Evolutionary conservation across 805 yeast genomes (phyloP), one percentile per base, ranked within the genome.

Genomic region (Wickerhamomyces mucosus): DNA sequence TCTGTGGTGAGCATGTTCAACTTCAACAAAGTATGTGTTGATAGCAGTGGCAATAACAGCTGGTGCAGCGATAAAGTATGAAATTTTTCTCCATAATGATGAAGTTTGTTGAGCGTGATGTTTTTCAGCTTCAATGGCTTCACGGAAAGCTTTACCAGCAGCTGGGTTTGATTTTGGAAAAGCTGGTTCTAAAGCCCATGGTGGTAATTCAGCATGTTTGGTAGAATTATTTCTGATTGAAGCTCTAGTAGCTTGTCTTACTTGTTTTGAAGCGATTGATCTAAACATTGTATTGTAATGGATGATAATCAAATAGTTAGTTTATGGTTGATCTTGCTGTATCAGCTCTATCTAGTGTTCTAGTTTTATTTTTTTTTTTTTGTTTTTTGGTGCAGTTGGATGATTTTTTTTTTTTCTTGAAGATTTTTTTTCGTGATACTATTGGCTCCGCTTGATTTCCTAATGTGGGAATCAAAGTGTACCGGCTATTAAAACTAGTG

Each of bases 1-100:
- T 67, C 92, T 76, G 72, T 92, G 98, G 51, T 78, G 71, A 46
- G 92, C 86, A 61, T 92, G 98, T 60, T 80, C 84, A 51, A 69
- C 62, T 69, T 89, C 98, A 54, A 79, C 69, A 49, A 72, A 73
- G 61, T 71, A 77, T 34, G 92, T 84, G 66, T 85, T 85, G 53
- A 78, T 68, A 29, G 92, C 82, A 44, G 89, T 69, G 50, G 74
- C 68, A 37, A 70, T 59, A 47, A 88, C 74, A 32, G 83, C 82
- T 48, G 98, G 98, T 30, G 79, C 58, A 36, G 95, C 95, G 37
- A 85, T 75, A 37, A 72, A 70, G 53, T 72, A 63, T 27, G 95
- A 72, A 62, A 89, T 71, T 59, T 82, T 88, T 61, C 73, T 76
- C 98, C 98, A 89, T 48, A 78, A 65, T 27, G 63, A 60, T 39